Conservation (phyloP, 2,329 filamentous ascomycete genomes). For the Dichotomopilus funicola region DNA sequence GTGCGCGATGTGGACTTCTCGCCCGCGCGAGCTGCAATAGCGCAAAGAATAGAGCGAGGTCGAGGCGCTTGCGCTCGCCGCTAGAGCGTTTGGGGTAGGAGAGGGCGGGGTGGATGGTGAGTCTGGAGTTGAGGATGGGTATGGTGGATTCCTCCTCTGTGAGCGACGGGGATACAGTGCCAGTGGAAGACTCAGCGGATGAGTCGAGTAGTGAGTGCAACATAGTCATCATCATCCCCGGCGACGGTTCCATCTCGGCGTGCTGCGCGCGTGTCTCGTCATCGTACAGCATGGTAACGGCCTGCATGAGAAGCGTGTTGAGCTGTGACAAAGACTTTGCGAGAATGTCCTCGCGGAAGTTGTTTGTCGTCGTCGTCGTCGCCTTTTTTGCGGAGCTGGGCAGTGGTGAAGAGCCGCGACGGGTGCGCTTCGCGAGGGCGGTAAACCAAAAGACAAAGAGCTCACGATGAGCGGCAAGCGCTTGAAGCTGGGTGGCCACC, state of each 20-base stretch:
- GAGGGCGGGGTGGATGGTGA: neutral
- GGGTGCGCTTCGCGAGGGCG: neutral
- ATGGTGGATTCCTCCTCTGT: too few species aligned
- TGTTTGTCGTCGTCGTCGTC: neutral
- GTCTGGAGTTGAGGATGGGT: neutral
- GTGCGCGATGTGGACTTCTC: neutral
- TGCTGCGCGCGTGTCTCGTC: neutral
- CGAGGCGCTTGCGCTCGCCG: neutral
- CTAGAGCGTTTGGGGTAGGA: neutral
- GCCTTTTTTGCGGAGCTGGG: neutral
- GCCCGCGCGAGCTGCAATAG: neutral
- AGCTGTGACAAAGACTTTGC: neutral
- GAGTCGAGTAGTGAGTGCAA: neutral
- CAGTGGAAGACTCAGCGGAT: too few species aligned
- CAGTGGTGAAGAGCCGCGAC: neutral
- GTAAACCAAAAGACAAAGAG: neutral
- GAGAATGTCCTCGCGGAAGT: neutral
- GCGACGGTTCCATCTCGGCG: too few species aligned
- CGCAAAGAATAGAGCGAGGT: neutral
- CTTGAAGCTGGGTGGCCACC: neutral
- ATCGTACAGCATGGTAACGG: neutral
- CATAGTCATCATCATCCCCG: neutral
- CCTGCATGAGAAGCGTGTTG: neutral
- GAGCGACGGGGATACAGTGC: too few species aligned
- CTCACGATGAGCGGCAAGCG: neutral